These are phyloP conservation scores for Medicago arabica DNA, from an alignment of 306 rosid genomes.

Conservation along the genomic window DNA sequence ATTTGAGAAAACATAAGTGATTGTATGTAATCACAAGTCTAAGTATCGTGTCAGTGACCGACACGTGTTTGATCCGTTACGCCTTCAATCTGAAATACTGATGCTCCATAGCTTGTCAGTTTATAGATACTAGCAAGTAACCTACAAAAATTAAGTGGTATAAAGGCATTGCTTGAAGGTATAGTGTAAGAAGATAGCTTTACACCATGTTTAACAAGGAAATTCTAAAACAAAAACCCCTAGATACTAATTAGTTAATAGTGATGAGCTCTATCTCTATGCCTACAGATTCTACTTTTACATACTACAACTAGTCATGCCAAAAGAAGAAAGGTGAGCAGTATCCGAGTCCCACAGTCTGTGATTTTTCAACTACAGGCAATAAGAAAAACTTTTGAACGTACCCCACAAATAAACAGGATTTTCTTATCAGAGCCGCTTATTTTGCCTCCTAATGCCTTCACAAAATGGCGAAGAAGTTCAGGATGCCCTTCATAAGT, in stretches of 20 bases:
- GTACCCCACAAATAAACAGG: constrained; percentile 92
- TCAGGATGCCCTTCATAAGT: constrained; percentile 68
- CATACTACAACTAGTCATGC: constrained; percentile 27
- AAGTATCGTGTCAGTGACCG: not conserved
- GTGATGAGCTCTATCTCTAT: not conserved
- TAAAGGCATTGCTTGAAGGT: constrained; percentile 12
- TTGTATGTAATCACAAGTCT: not conserved
- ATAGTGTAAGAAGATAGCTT: not conserved
- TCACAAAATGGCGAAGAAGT: constrained; percentile 60
- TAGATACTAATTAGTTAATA: constrained; percentile 3
- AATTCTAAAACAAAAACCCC: not conserved
- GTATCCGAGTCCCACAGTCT: not conserved
- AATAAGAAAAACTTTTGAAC: constrained; percentile 36
- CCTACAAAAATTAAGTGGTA: constrained; percentile 15
- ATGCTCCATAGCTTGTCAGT: not conserved
- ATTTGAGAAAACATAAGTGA: not conserved
- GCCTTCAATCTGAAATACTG: not conserved
- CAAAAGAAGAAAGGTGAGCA: constrained; percentile 22
- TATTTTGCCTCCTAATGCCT: constrained; percentile 81
- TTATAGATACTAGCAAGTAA: not conserved
- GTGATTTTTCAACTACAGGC: constrained; percentile 5
- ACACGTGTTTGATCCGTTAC: not conserved
- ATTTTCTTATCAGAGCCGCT: constrained; percentile 66
- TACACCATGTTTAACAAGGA: not conserved
- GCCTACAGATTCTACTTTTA: constrained; percentile 18